A percentile compares a stretch with the other conserved stretches of the same genome.
Conservation (phyloP, 495 filamentous ascomycete genomes). For the Darksidea phi region DNA sequence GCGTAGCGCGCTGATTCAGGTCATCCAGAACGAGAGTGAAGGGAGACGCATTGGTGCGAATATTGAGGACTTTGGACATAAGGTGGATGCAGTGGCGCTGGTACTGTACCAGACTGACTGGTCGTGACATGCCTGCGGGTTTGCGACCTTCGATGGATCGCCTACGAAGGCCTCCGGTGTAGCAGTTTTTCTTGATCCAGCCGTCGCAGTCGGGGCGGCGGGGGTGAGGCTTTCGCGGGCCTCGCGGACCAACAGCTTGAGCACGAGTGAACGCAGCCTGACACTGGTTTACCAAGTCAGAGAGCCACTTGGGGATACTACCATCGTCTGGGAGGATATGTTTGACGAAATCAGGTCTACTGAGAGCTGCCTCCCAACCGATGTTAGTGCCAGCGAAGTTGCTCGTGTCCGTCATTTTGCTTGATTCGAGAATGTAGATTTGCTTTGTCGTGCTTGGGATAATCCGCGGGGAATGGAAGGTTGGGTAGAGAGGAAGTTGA, state of each 20-base stretch:
- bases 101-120: slow-evolving; percentile 7
- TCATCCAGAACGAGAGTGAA: slow-evolving; percentile 67
- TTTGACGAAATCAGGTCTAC: not conserved
- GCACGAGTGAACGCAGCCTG: not conserved
- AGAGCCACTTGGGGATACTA: slow-evolving; percentile 2
- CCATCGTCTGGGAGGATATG: not conserved
- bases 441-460: not conserved
- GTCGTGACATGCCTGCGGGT: not conserved
- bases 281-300: not conserved
- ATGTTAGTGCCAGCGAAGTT: too few species aligned
- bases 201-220: not conserved
- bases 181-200: slow-evolving; percentile 18
- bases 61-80: slow-evolving; percentile 60
- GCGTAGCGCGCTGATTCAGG: slow-evolving; percentile 67
- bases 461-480: not conserved
- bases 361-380: too few species aligned
- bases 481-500: not conserved
- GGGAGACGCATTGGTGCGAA: slow-evolving; percentile 66
- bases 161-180: slow-evolving; percentile 2
- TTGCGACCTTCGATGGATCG: not conserved
- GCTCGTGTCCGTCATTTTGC: too few species aligned
- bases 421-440: not conserved
- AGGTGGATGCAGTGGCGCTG: slow-evolving; percentile 13
- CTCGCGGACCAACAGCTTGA: too few species aligned
- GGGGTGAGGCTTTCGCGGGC: too few species aligned